A percentile compares a stretch with the other conserved stretches of the same genome.
phyloP scores from a whole-genome alignment of 306 rosid genomes.

The Castanospermum australe region DNA sequence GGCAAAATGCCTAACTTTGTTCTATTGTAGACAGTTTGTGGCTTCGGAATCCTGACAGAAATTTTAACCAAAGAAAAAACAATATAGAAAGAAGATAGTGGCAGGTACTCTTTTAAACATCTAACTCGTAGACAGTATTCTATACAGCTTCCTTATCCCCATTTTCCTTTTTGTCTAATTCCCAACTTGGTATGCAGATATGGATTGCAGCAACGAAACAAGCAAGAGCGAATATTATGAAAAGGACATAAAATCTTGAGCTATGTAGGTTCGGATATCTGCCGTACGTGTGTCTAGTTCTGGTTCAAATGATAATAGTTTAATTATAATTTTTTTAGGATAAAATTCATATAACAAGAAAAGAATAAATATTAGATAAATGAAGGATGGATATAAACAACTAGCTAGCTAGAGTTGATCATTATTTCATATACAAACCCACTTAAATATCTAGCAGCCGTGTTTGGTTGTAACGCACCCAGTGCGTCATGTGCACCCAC shows the following conservation, averaged over 20 bases:
- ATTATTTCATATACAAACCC: background rate
- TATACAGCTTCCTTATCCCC: too few relatives aligned
- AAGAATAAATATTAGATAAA: background rate
- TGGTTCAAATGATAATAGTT: too few relatives aligned
- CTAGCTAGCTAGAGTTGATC: constrained; percentile 12
- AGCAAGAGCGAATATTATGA: too few relatives aligned
- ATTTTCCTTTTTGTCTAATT: too few relatives aligned
- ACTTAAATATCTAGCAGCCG: constrained; percentile 36
- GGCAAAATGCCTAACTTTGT: constrained; percentile 37
- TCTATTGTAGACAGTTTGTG: background rate
- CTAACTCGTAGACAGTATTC: too few relatives aligned
- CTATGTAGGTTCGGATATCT: too few relatives aligned
- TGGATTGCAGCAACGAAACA: too few relatives aligned
- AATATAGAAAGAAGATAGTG: background rate
- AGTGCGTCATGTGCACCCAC: background rate
- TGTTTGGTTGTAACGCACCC: constrained; percentile 55
- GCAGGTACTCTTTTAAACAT: background rate
- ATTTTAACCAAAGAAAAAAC: background rate
- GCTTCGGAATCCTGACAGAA: background rate
- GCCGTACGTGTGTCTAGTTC: too few relatives aligned
- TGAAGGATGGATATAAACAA: background rate
- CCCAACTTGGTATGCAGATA: too few relatives aligned
- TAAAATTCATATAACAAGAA: background rate
- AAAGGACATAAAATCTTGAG: too few relatives aligned
- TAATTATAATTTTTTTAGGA: too few relatives aligned